These are phyloP conservation scores for Limnanthes douglasii DNA, from an alignment of 345 rosid species.

Conservation along the genomic window DNA sequence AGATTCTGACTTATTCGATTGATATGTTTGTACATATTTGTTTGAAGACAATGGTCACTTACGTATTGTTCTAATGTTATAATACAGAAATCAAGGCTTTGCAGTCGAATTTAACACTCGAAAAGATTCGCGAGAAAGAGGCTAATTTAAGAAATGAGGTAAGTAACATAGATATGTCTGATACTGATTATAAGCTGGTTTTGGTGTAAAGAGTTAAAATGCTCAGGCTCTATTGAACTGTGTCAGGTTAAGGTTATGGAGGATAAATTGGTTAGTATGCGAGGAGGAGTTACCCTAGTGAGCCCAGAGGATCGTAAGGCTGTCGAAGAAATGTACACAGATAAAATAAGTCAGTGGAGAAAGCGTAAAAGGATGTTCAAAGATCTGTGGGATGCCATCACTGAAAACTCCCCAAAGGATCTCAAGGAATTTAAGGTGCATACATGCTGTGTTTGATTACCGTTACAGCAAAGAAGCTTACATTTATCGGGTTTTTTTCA, in stretches of 20 bases:
- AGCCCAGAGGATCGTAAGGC: slow-evolving; percentile 70
- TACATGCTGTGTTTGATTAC: too few relatives aligned
- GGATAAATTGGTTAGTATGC: slow-evolving; percentile 49
- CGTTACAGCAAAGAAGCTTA: too few relatives aligned
- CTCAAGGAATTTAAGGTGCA: slow-evolving; percentile 74
- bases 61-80: too few relatives aligned
- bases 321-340: slow-evolving; percentile 39
- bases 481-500: too few relatives aligned
- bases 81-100: slow-evolving; percentile 52
- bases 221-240: neutral
- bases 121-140: slow-evolving; percentile 52
- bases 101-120: slow-evolving; percentile 71
- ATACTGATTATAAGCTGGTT: neutral
- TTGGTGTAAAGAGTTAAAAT: slow-evolving; percentile 1
- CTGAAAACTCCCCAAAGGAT: slow-evolving; percentile 75
- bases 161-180: too few relatives aligned
- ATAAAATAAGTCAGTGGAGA: slow-evolving; percentile 67
- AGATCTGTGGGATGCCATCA: slow-evolving; percentile 82
- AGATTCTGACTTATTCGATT: too few relatives aligned
- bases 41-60: too few relatives aligned
- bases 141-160: slow-evolving; percentile 55
- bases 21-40: too few relatives aligned
- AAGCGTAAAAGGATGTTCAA: slow-evolving; percentile 89
- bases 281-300: slow-evolving; percentile 60
- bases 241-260: slow-evolving; percentile 69